Conservation (phyloP, 2,329 filamentous ascomycete species). For the Sporothrix phasma region DNA sequence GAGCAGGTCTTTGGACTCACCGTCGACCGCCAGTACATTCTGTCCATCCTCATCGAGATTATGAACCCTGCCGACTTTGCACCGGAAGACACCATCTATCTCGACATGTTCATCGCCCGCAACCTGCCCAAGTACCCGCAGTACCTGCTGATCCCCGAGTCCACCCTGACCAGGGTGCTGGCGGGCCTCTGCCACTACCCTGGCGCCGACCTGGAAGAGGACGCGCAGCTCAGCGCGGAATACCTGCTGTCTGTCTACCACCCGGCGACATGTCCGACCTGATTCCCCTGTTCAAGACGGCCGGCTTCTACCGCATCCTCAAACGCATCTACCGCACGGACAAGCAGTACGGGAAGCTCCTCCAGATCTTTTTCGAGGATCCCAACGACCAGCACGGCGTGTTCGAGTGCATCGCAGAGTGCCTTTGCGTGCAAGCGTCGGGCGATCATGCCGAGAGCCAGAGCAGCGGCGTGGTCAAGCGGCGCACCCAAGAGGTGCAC, state of each 20-base stretch:
- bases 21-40: conserved; percentile 83
- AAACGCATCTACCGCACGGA: conserved; percentile 80
- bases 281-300: conserved; percentile 67
- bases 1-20: conserved; percentile 59
- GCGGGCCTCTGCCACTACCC: conserved; percentile 78
- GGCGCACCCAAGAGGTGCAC: conserved; percentile 64
- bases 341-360: conserved; percentile 65
- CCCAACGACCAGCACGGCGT: conserved; percentile 61
- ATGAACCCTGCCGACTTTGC: conserved; percentile 73
- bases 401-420: conserved; percentile 71
- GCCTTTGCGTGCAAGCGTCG: conserved; percentile 40
- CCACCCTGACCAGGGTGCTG: conserved; percentile 71
- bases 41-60: conserved; percentile 82
- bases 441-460: neutral
- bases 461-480: conserved; percentile 40
- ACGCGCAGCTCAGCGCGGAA: conserved; percentile 93
- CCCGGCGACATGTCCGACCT: conserved; percentile 70
- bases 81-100: conserved; percentile 75
- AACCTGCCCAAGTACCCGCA: conserved; percentile 96
- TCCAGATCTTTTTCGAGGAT: conserved; percentile 80
- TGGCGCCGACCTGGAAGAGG: conserved; percentile 68
- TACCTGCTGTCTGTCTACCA: conserved; percentile 91
- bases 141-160: conserved; percentile 83
- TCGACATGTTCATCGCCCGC: conserved; percentile 96
- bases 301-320: conserved; percentile 80